phyloP scores from a whole-genome alignment of 1,284 basidiomycete species.

The Jaminaea rosea region DNA sequence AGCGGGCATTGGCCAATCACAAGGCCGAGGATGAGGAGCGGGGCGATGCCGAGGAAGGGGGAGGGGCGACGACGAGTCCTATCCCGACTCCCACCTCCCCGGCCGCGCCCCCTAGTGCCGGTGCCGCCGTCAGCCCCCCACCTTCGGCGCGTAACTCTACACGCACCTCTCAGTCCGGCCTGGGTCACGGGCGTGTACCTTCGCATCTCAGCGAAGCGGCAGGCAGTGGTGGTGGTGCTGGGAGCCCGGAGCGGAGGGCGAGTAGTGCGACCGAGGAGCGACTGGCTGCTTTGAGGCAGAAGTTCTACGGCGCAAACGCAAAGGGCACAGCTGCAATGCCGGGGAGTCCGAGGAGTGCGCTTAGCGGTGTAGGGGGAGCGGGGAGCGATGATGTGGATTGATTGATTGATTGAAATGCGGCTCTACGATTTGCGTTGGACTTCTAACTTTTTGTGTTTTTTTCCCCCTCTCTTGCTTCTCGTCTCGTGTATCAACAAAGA shows the following conservation, averaged over 20 bases:
- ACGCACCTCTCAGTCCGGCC: background rate
- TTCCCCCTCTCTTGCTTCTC: too few relatives aligned
- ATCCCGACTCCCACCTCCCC: background rate
- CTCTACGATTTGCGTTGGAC: too few relatives aligned
- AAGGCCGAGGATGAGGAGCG: constrained; percentile 68
- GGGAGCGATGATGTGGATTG: too few relatives aligned
- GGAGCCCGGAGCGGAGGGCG: background rate
- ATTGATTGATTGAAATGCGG: too few relatives aligned
- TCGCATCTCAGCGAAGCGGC: background rate
- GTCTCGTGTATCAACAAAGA: too few relatives aligned
- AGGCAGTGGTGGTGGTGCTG: background rate
- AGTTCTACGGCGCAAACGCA: too few relatives aligned
- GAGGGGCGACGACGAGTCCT: background rate
- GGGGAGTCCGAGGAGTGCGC: too few relatives aligned
- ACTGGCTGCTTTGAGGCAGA: constrained; percentile 34
- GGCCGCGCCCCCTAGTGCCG: background rate
- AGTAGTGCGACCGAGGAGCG: constrained; percentile 25
- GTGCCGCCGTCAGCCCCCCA: constrained; percentile 1
- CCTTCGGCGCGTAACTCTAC: background rate
- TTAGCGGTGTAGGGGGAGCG: too few relatives aligned
- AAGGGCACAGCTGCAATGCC: too few relatives aligned
- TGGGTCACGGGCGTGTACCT: background rate
- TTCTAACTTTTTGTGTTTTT: too few relatives aligned
- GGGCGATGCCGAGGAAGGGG: background rate
- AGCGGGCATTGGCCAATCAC: constrained; percentile 52